Percentiles rank a stretch among this genome's conserved stretches.
Evolutionary conservation across 2,329 filamentous ascomycete genomes (phyloP).

Genomic region (Aureobasidium sp.): DNA sequence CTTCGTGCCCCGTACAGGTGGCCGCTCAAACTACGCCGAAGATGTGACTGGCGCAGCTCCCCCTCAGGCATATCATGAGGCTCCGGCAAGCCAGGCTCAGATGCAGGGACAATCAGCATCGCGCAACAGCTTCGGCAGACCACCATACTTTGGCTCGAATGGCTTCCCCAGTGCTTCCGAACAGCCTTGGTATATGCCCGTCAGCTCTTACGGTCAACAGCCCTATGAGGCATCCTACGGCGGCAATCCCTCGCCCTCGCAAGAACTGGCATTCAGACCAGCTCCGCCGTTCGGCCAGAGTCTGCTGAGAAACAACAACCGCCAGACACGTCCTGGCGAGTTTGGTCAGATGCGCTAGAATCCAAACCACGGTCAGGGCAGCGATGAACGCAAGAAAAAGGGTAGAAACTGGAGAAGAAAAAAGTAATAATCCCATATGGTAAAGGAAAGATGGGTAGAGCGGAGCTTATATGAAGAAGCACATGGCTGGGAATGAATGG

Average conservation of each 20-base stretch:
- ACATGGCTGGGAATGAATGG: neutral
- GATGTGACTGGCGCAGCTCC: neutral
- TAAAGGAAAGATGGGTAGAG: neutral
- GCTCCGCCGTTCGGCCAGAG: neutral
- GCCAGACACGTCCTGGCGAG: neutral
- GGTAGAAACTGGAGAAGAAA: neutral
- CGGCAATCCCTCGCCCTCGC: neutral
- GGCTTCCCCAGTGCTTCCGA: neutral
- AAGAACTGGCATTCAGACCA: neutral
- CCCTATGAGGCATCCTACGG: neutral
- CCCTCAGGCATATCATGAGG: neutral
- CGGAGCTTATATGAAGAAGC: neutral
- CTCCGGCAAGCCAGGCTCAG: neutral
- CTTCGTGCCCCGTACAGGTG: neutral
- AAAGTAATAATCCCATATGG: neutral
- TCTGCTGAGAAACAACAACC: neutral
- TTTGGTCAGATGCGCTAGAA: neutral
- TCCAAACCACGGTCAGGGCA: neutral
- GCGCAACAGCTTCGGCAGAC: neutral
- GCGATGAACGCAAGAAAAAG: neutral
- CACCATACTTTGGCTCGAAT: neutral
- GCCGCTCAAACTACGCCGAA: slow-evolving; percentile 4
- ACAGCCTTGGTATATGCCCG: slow-evolving; percentile 6
- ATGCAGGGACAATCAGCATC: neutral
- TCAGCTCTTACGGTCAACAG: neutral